Percentiles rank a stretch among this genome's conserved stretches.
These are phyloP conservation scores for Coix lacrymajobi DNA, from an alignment of 176 grass and related monocot species.

Conservation along the genomic window DNA sequence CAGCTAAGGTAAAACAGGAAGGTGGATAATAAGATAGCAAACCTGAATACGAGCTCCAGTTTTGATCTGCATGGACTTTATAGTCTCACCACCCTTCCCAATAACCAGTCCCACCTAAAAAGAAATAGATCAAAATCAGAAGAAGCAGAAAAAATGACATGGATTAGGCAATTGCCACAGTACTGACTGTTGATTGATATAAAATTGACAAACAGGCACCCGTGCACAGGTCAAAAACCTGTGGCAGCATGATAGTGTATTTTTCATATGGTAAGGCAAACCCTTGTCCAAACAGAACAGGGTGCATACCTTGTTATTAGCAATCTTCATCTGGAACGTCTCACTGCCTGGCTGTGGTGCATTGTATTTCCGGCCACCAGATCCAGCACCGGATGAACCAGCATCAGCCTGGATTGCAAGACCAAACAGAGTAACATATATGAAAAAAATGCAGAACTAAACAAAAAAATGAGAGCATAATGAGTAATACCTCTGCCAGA, in stretches of 20 bases:
- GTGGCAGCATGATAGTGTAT: neutral
- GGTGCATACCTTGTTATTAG: constrained; percentile 71
- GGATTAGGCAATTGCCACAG: neutral
- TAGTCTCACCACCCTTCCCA: constrained; percentile 93
- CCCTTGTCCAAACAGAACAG: neutral
- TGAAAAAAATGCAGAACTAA: neutral
- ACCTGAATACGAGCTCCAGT: constrained; percentile 94
- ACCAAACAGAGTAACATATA: neutral
- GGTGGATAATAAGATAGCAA: constrained; percentile 11
- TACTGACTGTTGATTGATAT: neutral
- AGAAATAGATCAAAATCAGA: neutral
- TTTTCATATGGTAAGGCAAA: neutral
- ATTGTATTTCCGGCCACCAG: constrained; percentile 43
- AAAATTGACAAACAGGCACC: neutral
- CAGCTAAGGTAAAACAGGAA: neutral
- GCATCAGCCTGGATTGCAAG: constrained; percentile 65
- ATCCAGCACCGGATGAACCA: constrained; percentile 51
- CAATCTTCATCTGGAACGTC: constrained; percentile 88
- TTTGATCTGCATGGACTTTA: constrained; percentile 91
- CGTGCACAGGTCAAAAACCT: neutral
- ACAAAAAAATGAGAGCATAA: neutral
- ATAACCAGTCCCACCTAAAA: constrained; percentile 90
- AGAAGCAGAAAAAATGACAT: neutral
- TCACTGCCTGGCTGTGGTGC: constrained; percentile 60
- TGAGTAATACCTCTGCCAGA: constrained; percentile 58